Percentiles rank a stretch among this genome's conserved stretches.
These are phyloP conservation scores for Pyrenochaeta sp. DNA, from an alignment of 2,329 filamentous ascomycete species.

Conservation along the genomic window DNA sequence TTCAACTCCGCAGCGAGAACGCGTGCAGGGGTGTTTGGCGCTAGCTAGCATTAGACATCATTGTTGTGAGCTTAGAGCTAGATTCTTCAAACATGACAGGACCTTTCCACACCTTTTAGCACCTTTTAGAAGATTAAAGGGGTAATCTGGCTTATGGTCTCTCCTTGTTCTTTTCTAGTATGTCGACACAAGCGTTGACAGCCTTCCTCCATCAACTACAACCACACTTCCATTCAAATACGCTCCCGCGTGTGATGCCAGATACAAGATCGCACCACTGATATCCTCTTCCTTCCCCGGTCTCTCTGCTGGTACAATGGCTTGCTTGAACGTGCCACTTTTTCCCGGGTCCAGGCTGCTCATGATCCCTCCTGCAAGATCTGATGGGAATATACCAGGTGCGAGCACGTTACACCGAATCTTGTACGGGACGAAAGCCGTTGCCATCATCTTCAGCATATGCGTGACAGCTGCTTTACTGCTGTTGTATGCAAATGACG, in stretches of 20 bases:
- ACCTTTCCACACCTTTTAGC: no score
- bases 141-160: not conserved
- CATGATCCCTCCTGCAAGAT: conserved; percentile 24
- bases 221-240: conserved; percentile 72
- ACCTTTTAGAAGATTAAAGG: no score
- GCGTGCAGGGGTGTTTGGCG: conserved; percentile 11
- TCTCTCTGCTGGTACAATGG: conserved; percentile 62
- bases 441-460: conserved; percentile 60
- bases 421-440: conserved; percentile 49
- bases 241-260: conserved; percentile 70
- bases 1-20: conserved; percentile 24
- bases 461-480: conserved; percentile 59
- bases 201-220: conserved; percentile 69
- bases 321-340: conserved; percentile 9
- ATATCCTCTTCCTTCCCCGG: conserved; percentile 70
- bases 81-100: not conserved
- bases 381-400: conserved; percentile 49
- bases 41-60: not conserved
- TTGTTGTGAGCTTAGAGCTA: not conserved
- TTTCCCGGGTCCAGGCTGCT: conserved; percentile 3
- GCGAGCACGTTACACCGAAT: conserved; percentile 62
- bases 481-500: conserved; percentile 31
- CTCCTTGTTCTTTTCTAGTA: conserved; percentile 51
- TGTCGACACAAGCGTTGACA: conserved; percentile 64
- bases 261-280: conserved; percentile 70